Percentiles rank a stretch among this genome's conserved stretches.
These are phyloP conservation scores for Quercus bicolor DNA, from an alignment of 306 rosid genomes.

Conservation along the genomic window DNA sequence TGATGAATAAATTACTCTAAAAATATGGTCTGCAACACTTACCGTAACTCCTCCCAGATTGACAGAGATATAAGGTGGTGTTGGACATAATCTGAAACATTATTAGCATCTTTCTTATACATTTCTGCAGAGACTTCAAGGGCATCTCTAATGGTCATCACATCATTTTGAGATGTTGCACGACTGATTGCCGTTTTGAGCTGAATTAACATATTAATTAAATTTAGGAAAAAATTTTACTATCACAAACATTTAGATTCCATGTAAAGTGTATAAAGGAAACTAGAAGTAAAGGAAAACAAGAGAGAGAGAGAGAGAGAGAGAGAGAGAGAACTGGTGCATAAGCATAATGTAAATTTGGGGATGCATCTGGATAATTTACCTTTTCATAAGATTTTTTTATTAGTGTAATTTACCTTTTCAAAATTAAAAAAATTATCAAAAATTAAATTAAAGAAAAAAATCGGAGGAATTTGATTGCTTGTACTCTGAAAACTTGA, in stretches of 20 bases:
- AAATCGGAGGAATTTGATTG: not conserved
- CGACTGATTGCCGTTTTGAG: slow-evolving; percentile 93
- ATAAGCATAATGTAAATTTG: not conserved
- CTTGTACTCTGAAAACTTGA: slow-evolving; percentile 4
- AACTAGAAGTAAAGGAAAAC: not conserved
- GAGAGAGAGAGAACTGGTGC: not conserved
- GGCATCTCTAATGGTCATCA: slow-evolving; percentile 84
- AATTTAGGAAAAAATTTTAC: not conserved
- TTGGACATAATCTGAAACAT: slow-evolving; percentile 80
- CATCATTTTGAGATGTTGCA: slow-evolving; percentile 86
- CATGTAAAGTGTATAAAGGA: not conserved
- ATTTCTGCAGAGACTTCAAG: slow-evolving; percentile 97
- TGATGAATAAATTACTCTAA: slow-evolving; percentile 9
- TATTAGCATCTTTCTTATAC: slow-evolving; percentile 83
- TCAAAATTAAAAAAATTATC: not conserved
- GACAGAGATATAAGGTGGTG: slow-evolving; percentile 94
- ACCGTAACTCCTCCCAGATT: slow-evolving; percentile 98
- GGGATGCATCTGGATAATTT: not conserved
- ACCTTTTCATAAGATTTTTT: not conserved
- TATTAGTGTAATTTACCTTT: not conserved
- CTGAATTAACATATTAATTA: slow-evolving; percentile 42
- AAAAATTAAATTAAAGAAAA: not conserved
- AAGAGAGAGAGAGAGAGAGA: not conserved
- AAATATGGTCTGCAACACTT: slow-evolving; percentile 23
- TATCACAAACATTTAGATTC: not conserved